These are phyloP conservation scores for Triangularia verruculosa DNA, from an alignment of 2,329 filamentous ascomycete genomes.

Conservation along the genomic window DNA sequence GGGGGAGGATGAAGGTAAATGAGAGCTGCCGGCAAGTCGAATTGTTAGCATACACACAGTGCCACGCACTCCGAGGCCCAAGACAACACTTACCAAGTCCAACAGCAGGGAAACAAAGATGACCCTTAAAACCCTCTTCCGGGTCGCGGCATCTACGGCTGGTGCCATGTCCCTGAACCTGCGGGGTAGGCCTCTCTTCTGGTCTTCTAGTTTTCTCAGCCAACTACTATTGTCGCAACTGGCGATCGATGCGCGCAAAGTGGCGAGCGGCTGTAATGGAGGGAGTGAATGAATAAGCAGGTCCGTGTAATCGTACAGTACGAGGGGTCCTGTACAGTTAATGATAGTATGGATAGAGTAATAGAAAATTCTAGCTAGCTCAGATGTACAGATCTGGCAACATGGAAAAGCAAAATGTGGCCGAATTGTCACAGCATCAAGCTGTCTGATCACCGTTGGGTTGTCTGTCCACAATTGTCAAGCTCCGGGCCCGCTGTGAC, in stretches of 20 bases:
- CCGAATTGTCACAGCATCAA: slow-evolving; percentile 6
- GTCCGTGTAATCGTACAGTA: neutral
- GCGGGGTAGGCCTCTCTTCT: neutral
- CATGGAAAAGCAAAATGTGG: slow-evolving; percentile 6
- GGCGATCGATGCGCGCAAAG: slow-evolving; percentile 4
- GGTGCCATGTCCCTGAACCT: slow-evolving; percentile 36
- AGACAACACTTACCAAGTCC: slow-evolving; percentile 66
- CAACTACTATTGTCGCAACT: neutral
- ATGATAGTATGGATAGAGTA: neutral
- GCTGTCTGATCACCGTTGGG: slow-evolving; percentile 1
- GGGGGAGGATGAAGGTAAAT: slow-evolving; percentile 95
- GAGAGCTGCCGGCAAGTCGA: slow-evolving; percentile 65
- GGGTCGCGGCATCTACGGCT: slow-evolving; percentile 50
- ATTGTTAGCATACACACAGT: slow-evolving; percentile 4
- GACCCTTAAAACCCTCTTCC: slow-evolving; percentile 81
- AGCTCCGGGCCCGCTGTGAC: neutral
- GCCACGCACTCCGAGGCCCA: neutral
- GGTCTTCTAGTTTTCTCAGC: neutral
- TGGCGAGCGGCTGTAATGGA: neutral
- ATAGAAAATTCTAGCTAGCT: neutral
- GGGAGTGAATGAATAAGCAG: neutral
- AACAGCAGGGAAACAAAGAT: slow-evolving; percentile 86
- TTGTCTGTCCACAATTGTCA: neutral
- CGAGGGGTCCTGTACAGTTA: neutral
- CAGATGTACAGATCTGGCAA: neutral